phyloP scores from a whole-genome alignment of 169 alveolate species.

The Theileria parva region DNA sequence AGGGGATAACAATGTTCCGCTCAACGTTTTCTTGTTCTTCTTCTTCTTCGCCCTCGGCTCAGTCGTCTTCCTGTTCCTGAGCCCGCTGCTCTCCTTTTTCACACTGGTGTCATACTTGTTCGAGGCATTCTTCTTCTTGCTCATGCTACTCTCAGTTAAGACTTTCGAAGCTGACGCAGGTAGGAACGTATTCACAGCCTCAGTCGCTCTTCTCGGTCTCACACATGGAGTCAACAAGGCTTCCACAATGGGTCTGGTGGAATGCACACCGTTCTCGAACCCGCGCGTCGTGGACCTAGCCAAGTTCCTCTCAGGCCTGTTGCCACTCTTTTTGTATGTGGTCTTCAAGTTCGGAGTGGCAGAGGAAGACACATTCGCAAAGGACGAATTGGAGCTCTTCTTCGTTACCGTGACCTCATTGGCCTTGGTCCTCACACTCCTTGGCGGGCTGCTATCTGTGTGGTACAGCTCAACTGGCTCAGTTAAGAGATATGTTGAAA shows the following conservation, averaged over 20 bases:
- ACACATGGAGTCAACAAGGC: constrained; percentile 1
- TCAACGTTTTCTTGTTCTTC: constrained; percentile 17
- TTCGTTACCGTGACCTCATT: constrained; percentile 2
- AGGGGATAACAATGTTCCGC: constrained; percentile 22
- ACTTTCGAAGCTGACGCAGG: constrained; percentile 14
- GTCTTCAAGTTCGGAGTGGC: constrained; percentile 1
- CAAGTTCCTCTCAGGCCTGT: not conserved
- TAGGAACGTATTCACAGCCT: constrained; percentile 4
- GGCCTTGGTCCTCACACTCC: not conserved
- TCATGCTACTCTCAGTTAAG: constrained; percentile 18
- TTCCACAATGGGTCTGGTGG: not conserved
- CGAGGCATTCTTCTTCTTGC: constrained; percentile 24
- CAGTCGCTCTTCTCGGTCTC: constrained; percentile 3
- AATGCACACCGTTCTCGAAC: constrained; percentile 6
- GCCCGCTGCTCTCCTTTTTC: constrained; percentile 38
- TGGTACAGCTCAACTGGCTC: not conserved
- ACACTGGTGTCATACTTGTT: constrained; percentile 14
- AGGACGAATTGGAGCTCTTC: not conserved
- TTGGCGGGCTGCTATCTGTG: not conserved
- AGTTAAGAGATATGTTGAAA: not conserved
- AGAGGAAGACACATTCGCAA: not conserved
- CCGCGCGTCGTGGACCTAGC: not conserved
- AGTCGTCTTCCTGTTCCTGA: constrained; percentile 34
- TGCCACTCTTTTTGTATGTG: constrained; percentile 4
- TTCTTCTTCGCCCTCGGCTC: constrained; percentile 11